phyloP scores from a whole-genome alignment of 2,329 filamentous ascomycete species.

The Fonsecaea erecta region DNA sequence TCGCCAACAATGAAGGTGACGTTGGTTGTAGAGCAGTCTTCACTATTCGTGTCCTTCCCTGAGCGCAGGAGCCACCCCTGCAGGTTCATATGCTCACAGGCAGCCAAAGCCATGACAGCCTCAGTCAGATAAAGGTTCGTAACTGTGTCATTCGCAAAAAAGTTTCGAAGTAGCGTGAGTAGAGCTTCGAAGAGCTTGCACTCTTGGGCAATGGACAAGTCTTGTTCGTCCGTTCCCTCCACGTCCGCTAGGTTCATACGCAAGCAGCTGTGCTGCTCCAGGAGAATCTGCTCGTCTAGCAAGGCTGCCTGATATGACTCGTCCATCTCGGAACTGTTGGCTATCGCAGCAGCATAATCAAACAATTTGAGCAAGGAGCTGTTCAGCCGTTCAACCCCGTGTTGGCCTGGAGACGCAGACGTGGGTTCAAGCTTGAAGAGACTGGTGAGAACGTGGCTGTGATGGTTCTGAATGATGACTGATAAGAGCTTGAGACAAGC shows the following conservation, averaged over 20 bases:
- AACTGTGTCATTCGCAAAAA: constrained; percentile 88
- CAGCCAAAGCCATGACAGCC: constrained; percentile 76
- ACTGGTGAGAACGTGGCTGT: constrained; percentile 79
- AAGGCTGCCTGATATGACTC: constrained; percentile 52
- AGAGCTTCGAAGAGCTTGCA: constrained; percentile 55
- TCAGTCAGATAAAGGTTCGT: constrained; percentile 89
- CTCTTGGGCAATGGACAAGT: constrained; percentile 28
- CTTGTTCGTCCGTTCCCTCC: constrained; percentile 54
- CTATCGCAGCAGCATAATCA: constrained; percentile 44
- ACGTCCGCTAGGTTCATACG: constrained; percentile 47
- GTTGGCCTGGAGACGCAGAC: constrained; percentile 60
- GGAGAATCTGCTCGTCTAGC: constrained; percentile 41
- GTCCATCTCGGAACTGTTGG: constrained; percentile 46
- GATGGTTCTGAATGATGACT: constrained; percentile 83
- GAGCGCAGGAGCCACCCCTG: constrained; percentile 82
- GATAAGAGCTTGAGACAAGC: constrained; percentile 87
- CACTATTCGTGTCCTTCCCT: constrained; percentile 44
- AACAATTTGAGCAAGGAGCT: constrained; percentile 47
- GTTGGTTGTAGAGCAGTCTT: constrained; percentile 40
- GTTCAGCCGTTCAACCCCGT: constrained; percentile 48
- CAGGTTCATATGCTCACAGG: constrained; percentile 81
- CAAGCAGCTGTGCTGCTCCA: constrained; percentile 38
- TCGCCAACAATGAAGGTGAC: constrained; percentile 63
- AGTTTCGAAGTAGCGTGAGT: constrained; percentile 69
- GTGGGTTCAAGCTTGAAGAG: constrained; percentile 60